Base-by-base conservation (phyloP, 1,284 basidiomycete species). In the Fomitopsis betulina region DNA sequence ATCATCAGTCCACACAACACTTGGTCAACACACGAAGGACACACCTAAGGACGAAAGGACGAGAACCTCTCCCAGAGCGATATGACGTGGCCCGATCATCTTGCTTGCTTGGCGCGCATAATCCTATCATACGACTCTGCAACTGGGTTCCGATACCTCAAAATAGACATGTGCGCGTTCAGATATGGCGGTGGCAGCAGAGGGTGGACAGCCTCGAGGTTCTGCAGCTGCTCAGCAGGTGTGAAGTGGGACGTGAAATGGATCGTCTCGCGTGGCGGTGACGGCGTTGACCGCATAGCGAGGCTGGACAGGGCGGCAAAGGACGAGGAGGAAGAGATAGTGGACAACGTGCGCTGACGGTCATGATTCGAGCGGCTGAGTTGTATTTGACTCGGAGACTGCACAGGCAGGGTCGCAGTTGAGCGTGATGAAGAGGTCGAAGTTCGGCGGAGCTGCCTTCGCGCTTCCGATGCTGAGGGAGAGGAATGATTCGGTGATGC, bases 61-160 rank as follows among this genome's bases (percentile, higher is more conserved):
- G 23, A 23, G 45, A 30, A 30, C 45, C 45, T 30, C 45, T 27
- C 33, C 45, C 33, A 50, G 33, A 27, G 35, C 19, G 32, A 49
- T 35, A 19, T 43, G 25, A 54, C 25, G 10, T 25, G 32, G 27
- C 45, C 56, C 51, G 56, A 53, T 64, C 53, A 67, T 43, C 65
- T 60, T 25, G 65, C 65, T 60, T 69, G 67, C 75, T 82, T 87
- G 27, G 84, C 88, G 55, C 76, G 73, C 61, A 80, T 76, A 39
- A 89, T 84, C 55, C 87, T 79, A 58, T 88, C 86, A 66, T 84
- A 85, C 25, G 85, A 83, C 67, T 89, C 88, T 64, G 80, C 76
- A 54, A 91, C 74, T 21, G 89, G 86, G 55, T 80, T 83, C 53
- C 84, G 78, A 68, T 83, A 78, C 27, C 79, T 74, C 32, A 89